Evolutionary conservation across 2,329 filamentous ascomycete genomes (phyloP).

Genomic region (Juglanconis oblonga): DNA sequence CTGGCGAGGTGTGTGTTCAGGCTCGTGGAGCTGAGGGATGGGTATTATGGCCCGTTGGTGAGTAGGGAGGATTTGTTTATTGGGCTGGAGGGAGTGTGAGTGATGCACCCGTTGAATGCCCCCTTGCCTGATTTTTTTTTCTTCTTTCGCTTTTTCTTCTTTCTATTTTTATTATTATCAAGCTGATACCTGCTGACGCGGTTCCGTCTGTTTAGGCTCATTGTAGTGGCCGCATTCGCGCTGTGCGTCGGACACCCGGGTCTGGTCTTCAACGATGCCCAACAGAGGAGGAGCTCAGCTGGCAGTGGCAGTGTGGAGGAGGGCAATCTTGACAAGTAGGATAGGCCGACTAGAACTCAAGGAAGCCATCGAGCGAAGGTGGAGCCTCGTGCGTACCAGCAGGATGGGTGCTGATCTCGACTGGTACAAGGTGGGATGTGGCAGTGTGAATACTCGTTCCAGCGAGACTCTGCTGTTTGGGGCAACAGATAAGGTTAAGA

Average conservation of each 20-base stretch:
- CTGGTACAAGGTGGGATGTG: too few relatives aligned
- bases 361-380: too few relatives aligned
- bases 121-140: too few relatives aligned
- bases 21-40: conserved; percentile 62
- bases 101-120: too few relatives aligned
- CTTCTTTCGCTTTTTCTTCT: too few relatives aligned
- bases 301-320: neutral
- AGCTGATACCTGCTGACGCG: neutral
- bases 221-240: conserved; percentile 2
- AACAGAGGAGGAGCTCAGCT: neutral
- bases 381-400: too few relatives aligned
- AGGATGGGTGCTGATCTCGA: too few relatives aligned
- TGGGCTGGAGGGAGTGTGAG: conserved; percentile 17
- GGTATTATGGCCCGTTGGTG: conserved; percentile 56
- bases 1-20: conserved; percentile 61
- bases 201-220: neutral
- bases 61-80: conserved; percentile 21
- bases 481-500: too few relatives aligned
- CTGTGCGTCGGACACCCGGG: conserved; percentile 16
- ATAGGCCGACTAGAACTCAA: neutral
- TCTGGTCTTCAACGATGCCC: conserved; percentile 1
- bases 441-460: too few relatives aligned
- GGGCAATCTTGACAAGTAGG: neutral
- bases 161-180: neutral
- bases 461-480: too few relatives aligned